Evolutionary conservation across 2,329 filamentous ascomycete species (phyloP).

Genomic region (Apiospora malaysiana): DNA sequence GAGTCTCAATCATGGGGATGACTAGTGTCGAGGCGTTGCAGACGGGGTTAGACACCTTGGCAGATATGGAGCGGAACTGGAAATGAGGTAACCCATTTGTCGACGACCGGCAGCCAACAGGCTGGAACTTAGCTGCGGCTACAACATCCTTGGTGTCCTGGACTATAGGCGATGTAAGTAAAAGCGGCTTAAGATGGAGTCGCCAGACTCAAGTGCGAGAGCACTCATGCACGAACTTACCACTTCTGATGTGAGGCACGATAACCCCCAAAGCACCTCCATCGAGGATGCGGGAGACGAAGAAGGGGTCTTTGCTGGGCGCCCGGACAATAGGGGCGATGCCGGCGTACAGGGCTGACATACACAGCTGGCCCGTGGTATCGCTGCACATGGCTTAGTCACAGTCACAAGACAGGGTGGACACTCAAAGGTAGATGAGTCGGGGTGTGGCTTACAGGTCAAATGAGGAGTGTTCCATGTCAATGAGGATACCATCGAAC

Average conservation of each 20-base stretch:
- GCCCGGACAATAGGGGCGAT: conserved; percentile 41
- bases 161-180: conserved; percentile 13
- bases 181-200: neutral
- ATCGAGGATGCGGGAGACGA: conserved; percentile 41
- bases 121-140: conserved; percentile 33
- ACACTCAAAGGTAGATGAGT: neutral
- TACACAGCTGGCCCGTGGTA: conserved; percentile 35
- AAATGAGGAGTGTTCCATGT: conserved; percentile 42
- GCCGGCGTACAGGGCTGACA: conserved; percentile 33
- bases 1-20: conserved; percentile 47
- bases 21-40: conserved; percentile 43
- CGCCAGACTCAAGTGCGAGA: neutral
- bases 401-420: neutral
- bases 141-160: conserved; percentile 33
- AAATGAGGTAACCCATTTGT: conserved; percentile 34
- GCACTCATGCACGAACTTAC: neutral
- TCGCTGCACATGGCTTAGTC: conserved; percentile 7
- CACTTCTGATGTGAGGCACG: conserved; percentile 35
- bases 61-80: conserved; percentile 24
- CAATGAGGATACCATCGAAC: conserved; percentile 43
- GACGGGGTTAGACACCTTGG: conserved; percentile 28
- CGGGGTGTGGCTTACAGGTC: conserved; percentile 27
- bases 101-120: conserved; percentile 34
- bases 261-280: conserved; percentile 38
- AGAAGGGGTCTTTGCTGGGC: conserved; percentile 38